These are phyloP conservation scores for Nectriaceae sp. DNA, from an alignment of 2,329 filamentous ascomycete genomes.

Conservation along the genomic window DNA sequence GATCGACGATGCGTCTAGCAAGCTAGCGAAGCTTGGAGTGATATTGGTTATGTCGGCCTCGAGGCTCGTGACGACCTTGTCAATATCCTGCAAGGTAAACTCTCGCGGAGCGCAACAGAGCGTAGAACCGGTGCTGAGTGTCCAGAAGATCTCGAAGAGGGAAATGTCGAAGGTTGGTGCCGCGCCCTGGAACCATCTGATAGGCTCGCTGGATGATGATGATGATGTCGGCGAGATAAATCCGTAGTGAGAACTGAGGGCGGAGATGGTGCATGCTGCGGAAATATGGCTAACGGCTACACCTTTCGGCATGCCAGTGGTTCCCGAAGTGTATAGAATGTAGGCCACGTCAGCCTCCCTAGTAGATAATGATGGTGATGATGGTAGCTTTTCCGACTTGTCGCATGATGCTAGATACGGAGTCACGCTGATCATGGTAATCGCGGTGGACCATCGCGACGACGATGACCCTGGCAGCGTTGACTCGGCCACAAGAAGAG, in stretches of 20 bases:
- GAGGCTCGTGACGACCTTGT: slow-evolving; percentile 26
- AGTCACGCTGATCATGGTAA: background rate
- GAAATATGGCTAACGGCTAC: background rate
- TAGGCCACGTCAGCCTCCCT: background rate
- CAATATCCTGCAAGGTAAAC: slow-evolving; percentile 28
- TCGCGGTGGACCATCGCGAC: background rate
- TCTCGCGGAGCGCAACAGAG: slow-evolving; percentile 34
- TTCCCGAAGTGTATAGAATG: background rate
- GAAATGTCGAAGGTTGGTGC: slow-evolving; percentile 68
- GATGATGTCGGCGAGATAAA: background rate
- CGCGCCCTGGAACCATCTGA: slow-evolving; percentile 40
- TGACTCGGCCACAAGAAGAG: background rate
- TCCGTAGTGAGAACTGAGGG: background rate
- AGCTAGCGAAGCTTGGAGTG: slow-evolving; percentile 38
- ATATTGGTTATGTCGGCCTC: slow-evolving; percentile 40
- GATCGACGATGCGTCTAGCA: slow-evolving; percentile 32
- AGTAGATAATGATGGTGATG: background rate
- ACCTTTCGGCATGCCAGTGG: background rate
- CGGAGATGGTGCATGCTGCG: background rate
- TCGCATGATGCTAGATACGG: background rate
- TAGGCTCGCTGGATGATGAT: slow-evolving; percentile 1
- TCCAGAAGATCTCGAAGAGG: slow-evolving; percentile 81
- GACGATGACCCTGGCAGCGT: too few species aligned
- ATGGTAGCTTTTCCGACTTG: background rate
- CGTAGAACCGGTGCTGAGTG: slow-evolving; percentile 59